Base-by-base conservation (phyloP, 2,329 filamentous ascomycete genomes). In the Botryotinia globosa region DNA sequence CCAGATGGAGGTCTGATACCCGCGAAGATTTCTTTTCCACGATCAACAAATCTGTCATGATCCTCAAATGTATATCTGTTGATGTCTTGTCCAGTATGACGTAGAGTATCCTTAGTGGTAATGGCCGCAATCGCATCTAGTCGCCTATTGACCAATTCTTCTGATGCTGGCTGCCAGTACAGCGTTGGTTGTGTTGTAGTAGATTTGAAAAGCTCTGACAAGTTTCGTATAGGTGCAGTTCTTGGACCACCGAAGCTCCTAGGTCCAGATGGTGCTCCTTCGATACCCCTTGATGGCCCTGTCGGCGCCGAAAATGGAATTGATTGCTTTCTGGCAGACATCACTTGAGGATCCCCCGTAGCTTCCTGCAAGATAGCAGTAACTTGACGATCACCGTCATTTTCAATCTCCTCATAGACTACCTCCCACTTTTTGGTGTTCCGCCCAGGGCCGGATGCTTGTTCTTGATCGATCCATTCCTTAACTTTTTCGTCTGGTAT, bases 11-110 rank as follows among this genome's bases (percentile, higher is more conserved):
- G 88, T 37, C 89, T 84, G 74, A 91, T 89, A 25, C 88, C 89
- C 65, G 88, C 83, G 78, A 91, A 91, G 54, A 90, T 89, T 80
- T 94, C 92, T 25, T 88, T 88, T 22, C 92, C 92, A 71, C 90
- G 86, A 80, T 94, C 91, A 62, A 94, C 91, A 71, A 94, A 89
- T 9, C 82, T 79, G 74, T 90, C 88, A 0, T 85, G 86, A 72
- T 90, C 84, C 80, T 94, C 91, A 77, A 94, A 94, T 0, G 90
- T 91, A 80, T 93, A 94, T 45, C 92, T 86, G 79, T 92, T 77
- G 54, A 78, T 85, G 82, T 75, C 84, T 82, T 74, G 84, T 80
- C 74, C 85, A 25, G 82, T 82, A 22, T 83, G 81, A 22, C 78
- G 80, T 45, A 79, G 80, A 25, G 81, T 77, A 48, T 83, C 80